These are phyloP conservation scores for Alloascoidea africana DNA, from an alignment of 805 yeast species.

Conservation along the genomic window DNA sequence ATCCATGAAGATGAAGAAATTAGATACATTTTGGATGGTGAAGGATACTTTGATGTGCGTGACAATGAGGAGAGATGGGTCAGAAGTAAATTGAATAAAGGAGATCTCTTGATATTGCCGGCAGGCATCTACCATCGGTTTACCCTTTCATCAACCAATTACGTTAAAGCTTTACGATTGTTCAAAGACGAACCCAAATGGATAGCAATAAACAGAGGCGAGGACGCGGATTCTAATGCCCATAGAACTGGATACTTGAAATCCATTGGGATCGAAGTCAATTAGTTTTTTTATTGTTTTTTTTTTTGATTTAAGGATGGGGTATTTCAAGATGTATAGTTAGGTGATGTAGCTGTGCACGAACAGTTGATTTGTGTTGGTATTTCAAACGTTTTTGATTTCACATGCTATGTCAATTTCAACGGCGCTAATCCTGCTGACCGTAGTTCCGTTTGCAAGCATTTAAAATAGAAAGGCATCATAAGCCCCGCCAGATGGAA, in stretches of 20 bases:
- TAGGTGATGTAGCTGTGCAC: too few relatives aligned
- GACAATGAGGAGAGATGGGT: conserved; percentile 58
- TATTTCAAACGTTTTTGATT: too few relatives aligned
- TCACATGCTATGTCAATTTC: too few relatives aligned
- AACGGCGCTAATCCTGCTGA: too few relatives aligned
- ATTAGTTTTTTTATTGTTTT: too few relatives aligned
- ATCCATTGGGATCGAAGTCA: too few relatives aligned
- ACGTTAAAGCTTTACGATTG: conserved; percentile 64
- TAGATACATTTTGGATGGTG: conserved; percentile 77
- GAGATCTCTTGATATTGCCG: conserved; percentile 56
- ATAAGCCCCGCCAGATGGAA: too few relatives aligned
- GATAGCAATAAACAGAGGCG: background rate
- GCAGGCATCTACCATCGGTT: conserved; percentile 93
- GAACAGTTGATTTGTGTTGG: too few relatives aligned
- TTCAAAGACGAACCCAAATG: conserved; percentile 55
- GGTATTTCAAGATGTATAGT: too few relatives aligned
- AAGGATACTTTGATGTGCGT: conserved; percentile 84
- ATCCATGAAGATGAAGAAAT: conserved; percentile 96
- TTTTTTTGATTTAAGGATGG: too few relatives aligned
- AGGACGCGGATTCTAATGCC: background rate
- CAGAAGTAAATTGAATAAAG: conserved; percentile 43
- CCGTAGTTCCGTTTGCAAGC: too few relatives aligned
- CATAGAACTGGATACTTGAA: background rate
- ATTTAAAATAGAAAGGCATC: too few relatives aligned
- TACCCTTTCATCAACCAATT: conserved; percentile 49